A percentile compares a stretch with the other conserved stretches of the same genome.
phyloP scores from a whole-genome alignment of 2,329 filamentous ascomycete species.

The Huntiella moniliformis region DNA sequence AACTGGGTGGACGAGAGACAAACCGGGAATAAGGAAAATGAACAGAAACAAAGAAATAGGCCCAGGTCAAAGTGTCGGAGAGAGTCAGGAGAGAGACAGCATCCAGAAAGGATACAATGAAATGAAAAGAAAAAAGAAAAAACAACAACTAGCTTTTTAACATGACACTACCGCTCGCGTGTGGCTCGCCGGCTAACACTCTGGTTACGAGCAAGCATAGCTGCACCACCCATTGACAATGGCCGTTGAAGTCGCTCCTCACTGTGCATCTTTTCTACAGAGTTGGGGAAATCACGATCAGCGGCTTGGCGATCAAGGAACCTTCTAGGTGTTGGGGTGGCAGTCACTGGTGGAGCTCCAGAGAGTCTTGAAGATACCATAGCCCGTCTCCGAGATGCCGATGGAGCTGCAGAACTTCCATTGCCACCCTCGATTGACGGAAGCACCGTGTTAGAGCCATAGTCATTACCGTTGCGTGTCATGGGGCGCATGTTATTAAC shows the following conservation, averaged over 20 bases:
- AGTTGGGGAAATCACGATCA: conserved; percentile 9
- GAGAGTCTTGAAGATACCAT: conserved; percentile 29
- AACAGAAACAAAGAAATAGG: neutral
- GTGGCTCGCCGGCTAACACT: conserved; percentile 24
- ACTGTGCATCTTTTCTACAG: conserved; percentile 19
- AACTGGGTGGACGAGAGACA: neutral
- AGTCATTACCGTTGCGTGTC: conserved; percentile 22
- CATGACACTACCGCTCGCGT: conserved; percentile 2
- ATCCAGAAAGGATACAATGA: conserved; percentile 1
- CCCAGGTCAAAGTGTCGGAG: neutral
- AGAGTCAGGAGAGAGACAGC: neutral
- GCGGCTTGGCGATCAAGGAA: conserved; percentile 10
- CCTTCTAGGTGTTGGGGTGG: conserved; percentile 7
- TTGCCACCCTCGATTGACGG: conserved; percentile 15
- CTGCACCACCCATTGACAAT: conserved; percentile 23
- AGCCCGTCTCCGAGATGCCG: conserved; percentile 30
- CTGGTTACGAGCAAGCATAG: conserved; percentile 24
- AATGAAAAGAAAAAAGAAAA: neutral
- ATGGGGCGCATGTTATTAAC: conserved; percentile 21
- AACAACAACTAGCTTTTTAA: conserved; percentile 19
- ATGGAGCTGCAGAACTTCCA: conserved; percentile 22
- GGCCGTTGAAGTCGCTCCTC: conserved; percentile 28
- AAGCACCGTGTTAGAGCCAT: neutral
- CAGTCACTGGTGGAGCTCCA: conserved; percentile 13
- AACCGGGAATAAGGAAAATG: neutral